Base-by-base conservation (phyloP, 2,329 filamentous ascomycete genomes). In the Stagonosporopsis chrysanthemi region DNA sequence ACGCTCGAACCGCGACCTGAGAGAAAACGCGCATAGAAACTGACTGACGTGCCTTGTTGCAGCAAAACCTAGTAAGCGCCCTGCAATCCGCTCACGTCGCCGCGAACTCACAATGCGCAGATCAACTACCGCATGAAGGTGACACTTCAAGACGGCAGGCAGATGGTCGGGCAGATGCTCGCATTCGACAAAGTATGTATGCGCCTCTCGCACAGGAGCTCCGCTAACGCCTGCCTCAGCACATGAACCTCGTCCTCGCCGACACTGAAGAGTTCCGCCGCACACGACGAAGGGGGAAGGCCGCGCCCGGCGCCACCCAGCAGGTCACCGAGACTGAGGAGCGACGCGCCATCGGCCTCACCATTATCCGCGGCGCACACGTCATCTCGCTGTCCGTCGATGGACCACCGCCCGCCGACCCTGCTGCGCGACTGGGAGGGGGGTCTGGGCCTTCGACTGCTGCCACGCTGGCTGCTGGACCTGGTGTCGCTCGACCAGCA, bases 51-150 rank as follows among this genome's bases (percentile, higher is more conserved):
- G 61, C 58, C 70, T 72, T 73, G 64, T 45, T 76, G 53, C 79
- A 88, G 86, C 82, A 85, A 86, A 87, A 87, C 75, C 81, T 87
- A 75, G 86, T 88, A 83, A 81, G 84, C 80, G 58, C 64, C 54
- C 66, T 64, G 64, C 54, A 51, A 40, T 51, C 57, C 44, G 50
- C 51, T 46, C 60, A 46, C 40, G 56, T 38, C 52, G 53, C 62
- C 53, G 51, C 56, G 35, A 53, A 62, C 62, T 71, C 56, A 75
- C 68, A 58, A 36, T 42, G 19, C 44, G 17, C 64, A 98, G 95
- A 96, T 99, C 85, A 98, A 99, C 83, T 98, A 96, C 84, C 92
- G 94, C 80, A 98, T 99, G 93, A 90, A 94, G 76, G 90, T 97
- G 65, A 98, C 93, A 54, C 85, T 99, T 77, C 92, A 91, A 75